phyloP scores from a whole-genome alignment of 192 early-diverging fungal species.

The Glomus cerebriforme region DNA sequence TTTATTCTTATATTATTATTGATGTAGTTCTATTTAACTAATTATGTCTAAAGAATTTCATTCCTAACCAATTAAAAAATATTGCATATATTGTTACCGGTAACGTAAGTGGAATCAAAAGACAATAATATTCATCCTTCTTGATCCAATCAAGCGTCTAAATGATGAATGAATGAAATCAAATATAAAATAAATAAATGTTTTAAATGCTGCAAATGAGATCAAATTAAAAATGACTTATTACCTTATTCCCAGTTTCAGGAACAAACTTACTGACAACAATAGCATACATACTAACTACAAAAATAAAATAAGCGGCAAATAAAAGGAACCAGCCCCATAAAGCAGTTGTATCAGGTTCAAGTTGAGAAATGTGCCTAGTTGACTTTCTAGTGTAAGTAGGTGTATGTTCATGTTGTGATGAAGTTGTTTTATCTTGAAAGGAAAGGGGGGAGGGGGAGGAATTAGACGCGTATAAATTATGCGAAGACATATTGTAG shows the following conservation, averaged over 20 bases:
- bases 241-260: constrained; percentile 61
- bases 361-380: constrained; percentile 53
- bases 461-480: background rate
- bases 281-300: constrained; percentile 63
- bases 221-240: background rate
- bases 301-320: constrained; percentile 61
- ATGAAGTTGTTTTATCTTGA: background rate
- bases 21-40: constrained; percentile 26
- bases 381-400: constrained; percentile 31
- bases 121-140: constrained; percentile 79
- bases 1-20: background rate
- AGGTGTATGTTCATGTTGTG: background rate
- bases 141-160: constrained; percentile 71
- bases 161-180: background rate
- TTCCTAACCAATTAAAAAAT: constrained; percentile 93
- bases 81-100: constrained; percentile 75
- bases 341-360: constrained; percentile 67
- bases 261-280: constrained; percentile 72
- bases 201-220: background rate
- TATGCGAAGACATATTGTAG: too few relatives aligned
- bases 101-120: constrained; percentile 78
- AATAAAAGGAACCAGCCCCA: constrained; percentile 69
- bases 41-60: constrained; percentile 93
- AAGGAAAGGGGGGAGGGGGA: background rate
- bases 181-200: background rate